Conservation (phyloP, 2,329 filamentous ascomycete genomes). For the Aspergillus sp. region DNA sequence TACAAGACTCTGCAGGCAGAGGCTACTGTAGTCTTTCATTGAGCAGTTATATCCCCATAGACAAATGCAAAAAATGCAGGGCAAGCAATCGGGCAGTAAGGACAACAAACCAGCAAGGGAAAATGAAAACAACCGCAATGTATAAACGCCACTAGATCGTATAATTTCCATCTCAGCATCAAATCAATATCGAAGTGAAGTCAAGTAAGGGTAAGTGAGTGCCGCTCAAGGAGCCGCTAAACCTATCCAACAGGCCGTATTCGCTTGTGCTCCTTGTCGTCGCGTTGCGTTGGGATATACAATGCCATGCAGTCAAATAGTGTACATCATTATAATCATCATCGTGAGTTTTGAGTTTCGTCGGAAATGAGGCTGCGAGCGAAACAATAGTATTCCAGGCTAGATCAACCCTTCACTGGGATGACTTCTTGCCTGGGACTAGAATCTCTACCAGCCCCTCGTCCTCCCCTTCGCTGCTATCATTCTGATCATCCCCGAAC, state of each 20-base stretch:
- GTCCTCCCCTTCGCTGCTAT: constrained; percentile 45
- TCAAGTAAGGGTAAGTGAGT: background rate
- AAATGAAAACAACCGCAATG: background rate
- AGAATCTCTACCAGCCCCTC: constrained; percentile 48
- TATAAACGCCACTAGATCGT: constrained; percentile 10
- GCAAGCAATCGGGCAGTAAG: background rate
- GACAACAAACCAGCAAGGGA: background rate
- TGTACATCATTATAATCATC: constrained; percentile 17
- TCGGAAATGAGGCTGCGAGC: background rate
- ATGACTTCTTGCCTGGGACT: constrained; percentile 40
- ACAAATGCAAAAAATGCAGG: constrained; percentile 8
- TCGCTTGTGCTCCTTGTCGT: constrained; percentile 11
- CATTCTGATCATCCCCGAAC: constrained; percentile 43
- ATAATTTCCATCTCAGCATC: constrained; percentile 7
- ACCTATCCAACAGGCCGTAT: constrained; percentile 14
- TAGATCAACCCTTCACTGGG: constrained; percentile 14
- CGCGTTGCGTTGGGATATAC: constrained; percentile 15
- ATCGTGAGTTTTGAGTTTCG: constrained; percentile 10
- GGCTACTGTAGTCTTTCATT: constrained; percentile 1
- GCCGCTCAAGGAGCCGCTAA: background rate
- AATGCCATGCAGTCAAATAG: constrained; percentile 16
- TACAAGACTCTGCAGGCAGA: constrained; percentile 9
- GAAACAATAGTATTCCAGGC: constrained; percentile 4
- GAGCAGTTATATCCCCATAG: constrained; percentile 9
- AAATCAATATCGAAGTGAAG: constrained; percentile 1